These are phyloP conservation scores for Termitomyces sp. DNA, from an alignment of 768 basidiomycete genomes.

Conservation along the genomic window DNA sequence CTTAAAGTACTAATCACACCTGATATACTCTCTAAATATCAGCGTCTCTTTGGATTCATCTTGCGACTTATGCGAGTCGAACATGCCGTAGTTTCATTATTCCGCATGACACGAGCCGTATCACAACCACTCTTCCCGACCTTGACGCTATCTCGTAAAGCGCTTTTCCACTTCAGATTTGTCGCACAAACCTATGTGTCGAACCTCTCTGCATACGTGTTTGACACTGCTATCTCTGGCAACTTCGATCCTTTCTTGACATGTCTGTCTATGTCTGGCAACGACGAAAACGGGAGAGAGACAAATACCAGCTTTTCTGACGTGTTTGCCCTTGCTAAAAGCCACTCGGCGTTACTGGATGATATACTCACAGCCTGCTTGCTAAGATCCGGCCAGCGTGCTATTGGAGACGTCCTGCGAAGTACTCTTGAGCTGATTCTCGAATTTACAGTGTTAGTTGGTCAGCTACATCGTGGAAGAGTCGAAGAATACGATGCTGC, in stretches of 20 bases:
- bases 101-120: slow-evolving; percentile 50
- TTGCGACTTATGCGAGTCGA: slow-evolving; percentile 77
- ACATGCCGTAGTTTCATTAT: slow-evolving; percentile 58
- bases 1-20: slow-evolving; percentile 69
- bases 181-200: slow-evolving; percentile 65
- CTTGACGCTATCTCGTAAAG: slow-evolving; percentile 42
- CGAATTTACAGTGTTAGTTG: slow-evolving; percentile 60
- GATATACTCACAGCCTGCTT: slow-evolving; percentile 74
- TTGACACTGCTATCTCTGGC: slow-evolving; percentile 75
- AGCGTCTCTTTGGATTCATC: slow-evolving; percentile 76
- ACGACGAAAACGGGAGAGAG: slow-evolving; percentile 6
- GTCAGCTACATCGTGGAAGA: slow-evolving; percentile 49
- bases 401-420: slow-evolving; percentile 60
- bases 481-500: slow-evolving; percentile 66
- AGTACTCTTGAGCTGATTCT: slow-evolving; percentile 60
- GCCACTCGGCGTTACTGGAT: slow-evolving; percentile 67
- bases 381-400: slow-evolving; percentile 61
- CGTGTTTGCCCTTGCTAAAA: slow-evolving; percentile 64
- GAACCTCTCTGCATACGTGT: slow-evolving; percentile 65
- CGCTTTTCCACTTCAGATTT: slow-evolving; percentile 69
- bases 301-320: slow-evolving; percentile 44
- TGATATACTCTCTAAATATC: slow-evolving; percentile 77
- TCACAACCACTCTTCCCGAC: slow-evolving; percentile 54
- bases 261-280: slow-evolving; percentile 23
- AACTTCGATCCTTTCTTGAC: slow-evolving; percentile 70